phyloP scores from a whole-genome alignment of 352 stramenopile genomes.

The Pythium myriotylum region DNA sequence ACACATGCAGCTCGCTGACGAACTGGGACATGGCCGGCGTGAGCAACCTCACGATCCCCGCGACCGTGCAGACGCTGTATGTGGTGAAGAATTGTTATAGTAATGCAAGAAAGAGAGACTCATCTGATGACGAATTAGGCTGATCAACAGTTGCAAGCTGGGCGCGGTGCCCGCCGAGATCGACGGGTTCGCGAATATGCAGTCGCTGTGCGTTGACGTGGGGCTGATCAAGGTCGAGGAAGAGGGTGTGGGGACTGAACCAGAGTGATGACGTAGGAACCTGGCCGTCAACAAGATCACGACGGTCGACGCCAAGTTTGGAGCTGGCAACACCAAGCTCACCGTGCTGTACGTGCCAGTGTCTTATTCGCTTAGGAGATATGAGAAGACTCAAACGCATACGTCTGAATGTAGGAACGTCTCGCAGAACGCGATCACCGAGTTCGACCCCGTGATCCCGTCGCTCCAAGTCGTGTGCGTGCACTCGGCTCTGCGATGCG shows the following conservation, averaged over 20 bases:
- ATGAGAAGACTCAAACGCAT: too few species aligned
- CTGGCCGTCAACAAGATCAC: slow-evolving; percentile 49
- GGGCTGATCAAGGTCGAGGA: too few species aligned
- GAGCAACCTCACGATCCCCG: slow-evolving; percentile 46
- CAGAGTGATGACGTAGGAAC: slow-evolving; percentile 33
- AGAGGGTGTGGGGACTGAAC: too few species aligned
- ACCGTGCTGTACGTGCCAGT: slow-evolving; percentile 45
- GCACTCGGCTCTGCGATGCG: too few species aligned
- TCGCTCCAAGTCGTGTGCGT: slow-evolving; percentile 23
- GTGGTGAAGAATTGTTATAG: too few species aligned
- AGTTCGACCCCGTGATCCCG: slow-evolving; percentile 43
- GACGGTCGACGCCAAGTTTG: slow-evolving; percentile 34
- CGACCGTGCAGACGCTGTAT: slow-evolving; percentile 54
- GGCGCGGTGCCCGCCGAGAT: slow-evolving; percentile 44
- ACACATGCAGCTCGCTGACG: slow-evolving; percentile 54
- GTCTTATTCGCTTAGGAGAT: too few species aligned
- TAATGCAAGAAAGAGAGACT: not conserved
- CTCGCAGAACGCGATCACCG: slow-evolving; percentile 45
- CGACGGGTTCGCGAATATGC: slow-evolving; percentile 37
- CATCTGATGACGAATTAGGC: slow-evolving; percentile 22
- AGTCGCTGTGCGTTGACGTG: slow-evolving; percentile 40
- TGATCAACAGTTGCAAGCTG: slow-evolving; percentile 54
- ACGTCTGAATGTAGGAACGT: slow-evolving; percentile 44
- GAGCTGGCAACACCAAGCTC: slow-evolving; percentile 30
- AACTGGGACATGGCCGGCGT: slow-evolving; percentile 61